These are phyloP conservation scores for Pestalotiopsis sp. DNA, from an alignment of 2,329 filamentous ascomycete species.

Conservation along the genomic window DNA sequence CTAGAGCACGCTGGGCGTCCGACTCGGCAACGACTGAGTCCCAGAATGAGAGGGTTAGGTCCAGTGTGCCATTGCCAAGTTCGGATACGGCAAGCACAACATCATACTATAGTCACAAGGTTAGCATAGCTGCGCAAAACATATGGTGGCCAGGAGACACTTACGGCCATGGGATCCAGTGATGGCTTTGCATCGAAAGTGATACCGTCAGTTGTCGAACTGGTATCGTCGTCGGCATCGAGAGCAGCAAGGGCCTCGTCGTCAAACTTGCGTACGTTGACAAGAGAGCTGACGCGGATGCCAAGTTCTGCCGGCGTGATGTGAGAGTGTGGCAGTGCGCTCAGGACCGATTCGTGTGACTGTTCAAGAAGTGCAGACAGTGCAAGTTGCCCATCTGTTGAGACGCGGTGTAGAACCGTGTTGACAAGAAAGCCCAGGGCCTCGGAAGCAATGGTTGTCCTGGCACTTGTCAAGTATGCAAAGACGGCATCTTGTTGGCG, in stretches of 20 bases:
- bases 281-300: not conserved
- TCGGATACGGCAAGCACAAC: conserved; percentile 13
- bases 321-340: conserved; percentile 10
- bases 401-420: conserved; percentile 10
- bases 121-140: not conserved
- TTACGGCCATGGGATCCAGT: conserved; percentile 13
- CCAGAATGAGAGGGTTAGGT: conserved; percentile 13
- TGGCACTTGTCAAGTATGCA: conserved; percentile 10
- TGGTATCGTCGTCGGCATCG: not conserved
- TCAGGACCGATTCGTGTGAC: conserved; percentile 4
- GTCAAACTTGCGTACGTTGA: conserved; percentile 14
- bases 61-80: conserved; percentile 9
- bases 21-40: conserved; percentile 5
- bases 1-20: conserved; percentile 7
- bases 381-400: not conserved
- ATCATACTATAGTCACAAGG: conserved; percentile 8
- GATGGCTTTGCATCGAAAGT: conserved; percentile 6
- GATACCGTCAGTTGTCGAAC: not conserved
- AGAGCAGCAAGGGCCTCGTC: not conserved
- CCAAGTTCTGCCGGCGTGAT: conserved; percentile 10
- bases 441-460: conserved; percentile 9
- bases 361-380: not conserved
- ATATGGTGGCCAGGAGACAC: not conserved
- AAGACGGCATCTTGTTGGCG: not conserved
- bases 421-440: conserved; percentile 13